Evolutionary conservation across 129 eudicot genomes (phyloP).

Genomic region (Saussurea involucrata): DNA sequence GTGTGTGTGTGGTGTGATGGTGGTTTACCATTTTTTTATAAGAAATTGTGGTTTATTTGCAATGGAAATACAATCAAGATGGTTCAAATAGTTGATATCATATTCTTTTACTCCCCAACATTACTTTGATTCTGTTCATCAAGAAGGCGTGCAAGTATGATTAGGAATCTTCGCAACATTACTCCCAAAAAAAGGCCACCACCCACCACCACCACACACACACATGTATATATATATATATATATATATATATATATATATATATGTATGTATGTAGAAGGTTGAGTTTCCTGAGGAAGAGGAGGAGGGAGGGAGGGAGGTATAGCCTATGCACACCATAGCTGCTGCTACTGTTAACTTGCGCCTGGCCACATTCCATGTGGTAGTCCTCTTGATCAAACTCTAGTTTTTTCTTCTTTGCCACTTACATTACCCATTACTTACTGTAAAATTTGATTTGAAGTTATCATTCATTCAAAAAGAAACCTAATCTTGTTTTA

Average conservation of each 20-base stretch:
- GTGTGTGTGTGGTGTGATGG: too few species aligned
- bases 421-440: constrained; percentile 45
- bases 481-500: constrained; percentile 2
- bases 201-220: too few species aligned
- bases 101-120: too few species aligned
- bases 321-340: constrained; percentile 29
- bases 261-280: constrained; percentile 1
- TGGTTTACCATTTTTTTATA: not conserved
- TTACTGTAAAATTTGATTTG: constrained; percentile 11
- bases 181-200: too few species aligned
- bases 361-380: constrained; percentile 42
- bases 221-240: too few species aligned
- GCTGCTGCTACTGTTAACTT: constrained; percentile 27
- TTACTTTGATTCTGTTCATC: not conserved
- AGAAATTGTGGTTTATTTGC: not conserved
- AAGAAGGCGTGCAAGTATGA: not conserved
- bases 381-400: constrained; percentile 24
- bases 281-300: constrained; percentile 34
- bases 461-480: constrained; percentile 1
- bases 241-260: too few species aligned
- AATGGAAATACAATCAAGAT: not conserved
- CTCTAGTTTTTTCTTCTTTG: constrained; percentile 26
- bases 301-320: too few species aligned
- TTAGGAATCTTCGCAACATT: not conserved
- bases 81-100: not conserved